Percentiles rank a stretch among this genome's conserved stretches.
Evolutionary conservation across 495 filamentous ascomycete genomes (phyloP).

Genomic region (Aspergillus baeticus): DNA sequence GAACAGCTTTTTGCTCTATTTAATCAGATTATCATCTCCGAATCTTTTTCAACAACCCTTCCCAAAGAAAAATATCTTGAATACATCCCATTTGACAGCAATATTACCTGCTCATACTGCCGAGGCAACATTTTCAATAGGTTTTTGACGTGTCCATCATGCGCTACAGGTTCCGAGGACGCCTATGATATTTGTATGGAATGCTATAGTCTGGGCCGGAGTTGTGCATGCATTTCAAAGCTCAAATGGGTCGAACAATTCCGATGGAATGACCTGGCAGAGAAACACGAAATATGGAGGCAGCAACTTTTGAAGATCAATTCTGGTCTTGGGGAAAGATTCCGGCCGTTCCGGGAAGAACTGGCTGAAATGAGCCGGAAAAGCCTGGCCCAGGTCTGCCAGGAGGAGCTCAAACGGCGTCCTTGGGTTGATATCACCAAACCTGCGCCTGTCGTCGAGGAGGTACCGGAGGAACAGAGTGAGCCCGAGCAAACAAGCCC

Average conservation of each 20-base stretch:
- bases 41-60: constrained; percentile 69
- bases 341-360: constrained; percentile 62
- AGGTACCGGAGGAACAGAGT: constrained; percentile 14
- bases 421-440: constrained; percentile 63
- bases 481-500: constrained; percentile 31
- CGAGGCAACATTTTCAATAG: constrained; percentile 96
- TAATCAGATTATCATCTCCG: constrained; percentile 74
- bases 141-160: constrained; percentile 86
- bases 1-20: constrained; percentile 72
- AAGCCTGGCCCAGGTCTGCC: constrained; percentile 83
- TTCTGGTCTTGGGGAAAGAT: constrained; percentile 56
- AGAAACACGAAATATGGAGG: constrained; percentile 82
- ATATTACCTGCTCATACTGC: constrained; percentile 94
- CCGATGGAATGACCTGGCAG: constrained; percentile 70
- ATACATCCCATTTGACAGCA: constrained; percentile 75
- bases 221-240: constrained; percentile 80
- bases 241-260: constrained; percentile 93
- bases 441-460: constrained; percentile 33
- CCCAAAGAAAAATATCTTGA: constrained; percentile 65
- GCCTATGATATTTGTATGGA: constrained; percentile 97
- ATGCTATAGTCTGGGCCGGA: constrained; percentile 91
- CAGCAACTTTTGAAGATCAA: constrained; percentile 68
- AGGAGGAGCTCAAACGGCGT: constrained; percentile 73
- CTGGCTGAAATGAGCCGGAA: constrained; percentile 63
- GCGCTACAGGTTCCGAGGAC: constrained; percentile 63